Conservation (phyloP, 768 basidiomycete species). For the Naganishia randhawae region DNA sequence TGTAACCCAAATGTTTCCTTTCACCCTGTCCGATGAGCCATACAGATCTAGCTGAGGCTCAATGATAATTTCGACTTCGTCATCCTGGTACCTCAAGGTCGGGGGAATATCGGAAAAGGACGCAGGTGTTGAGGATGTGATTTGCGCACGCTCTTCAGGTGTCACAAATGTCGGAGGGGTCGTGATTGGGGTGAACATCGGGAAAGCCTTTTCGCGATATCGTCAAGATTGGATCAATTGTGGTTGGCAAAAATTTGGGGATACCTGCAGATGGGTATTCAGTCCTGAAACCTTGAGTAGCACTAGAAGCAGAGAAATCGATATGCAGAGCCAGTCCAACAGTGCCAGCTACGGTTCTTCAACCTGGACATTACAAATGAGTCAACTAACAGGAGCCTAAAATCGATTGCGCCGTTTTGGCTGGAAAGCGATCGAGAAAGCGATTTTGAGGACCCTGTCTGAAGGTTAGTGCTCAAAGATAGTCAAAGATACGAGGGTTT, state of each 20-base stretch:
- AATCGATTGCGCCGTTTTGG: slow-evolving; percentile 1
- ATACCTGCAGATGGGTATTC: neutral
- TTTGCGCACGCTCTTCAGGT: slow-evolving; percentile 63
- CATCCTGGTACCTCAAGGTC: slow-evolving; percentile 69
- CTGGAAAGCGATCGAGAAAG: neutral
- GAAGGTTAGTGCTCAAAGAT: too few relatives aligned
- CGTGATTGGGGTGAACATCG: slow-evolving; percentile 43
- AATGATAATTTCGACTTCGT: slow-evolving; percentile 64
- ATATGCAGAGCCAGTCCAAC: too few relatives aligned
- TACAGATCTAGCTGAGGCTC: slow-evolving; percentile 57
- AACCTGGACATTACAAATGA: too few relatives aligned
- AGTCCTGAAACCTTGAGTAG: neutral
- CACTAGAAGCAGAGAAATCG: too few relatives aligned
- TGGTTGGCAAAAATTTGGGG: neutral
- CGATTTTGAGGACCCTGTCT: neutral
- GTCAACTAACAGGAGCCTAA: neutral
- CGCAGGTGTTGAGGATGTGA: slow-evolving; percentile 74
- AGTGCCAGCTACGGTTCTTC: too few relatives aligned
- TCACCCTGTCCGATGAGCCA: slow-evolving; percentile 58
- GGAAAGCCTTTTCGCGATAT: neutral
- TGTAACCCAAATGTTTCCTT: slow-evolving; percentile 75
- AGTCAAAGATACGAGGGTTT: too few relatives aligned
- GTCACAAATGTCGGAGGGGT: slow-evolving; percentile 56
- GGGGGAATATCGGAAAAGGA: slow-evolving; percentile 84
- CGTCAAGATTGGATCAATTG: too few relatives aligned